phyloP scores from a whole-genome alignment of 1,284 basidiomycete species.

The Rhodotorula sp. region DNA sequence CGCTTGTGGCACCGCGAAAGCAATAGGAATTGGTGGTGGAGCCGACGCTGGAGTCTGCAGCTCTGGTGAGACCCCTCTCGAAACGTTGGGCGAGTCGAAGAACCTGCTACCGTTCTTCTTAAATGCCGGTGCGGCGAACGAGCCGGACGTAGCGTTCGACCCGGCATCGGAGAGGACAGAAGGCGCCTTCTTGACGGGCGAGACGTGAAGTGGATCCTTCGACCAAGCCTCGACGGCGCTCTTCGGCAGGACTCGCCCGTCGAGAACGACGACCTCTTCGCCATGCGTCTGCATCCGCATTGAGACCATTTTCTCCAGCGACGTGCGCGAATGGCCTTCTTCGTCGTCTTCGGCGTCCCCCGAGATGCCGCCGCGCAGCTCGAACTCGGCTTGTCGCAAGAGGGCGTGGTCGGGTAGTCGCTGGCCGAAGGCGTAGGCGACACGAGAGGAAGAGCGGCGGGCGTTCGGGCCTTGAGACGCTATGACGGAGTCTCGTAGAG shows the following conservation, averaged over 20 bases:
- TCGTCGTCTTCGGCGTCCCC: constrained; percentile 1
- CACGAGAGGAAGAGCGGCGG: constrained; percentile 23
- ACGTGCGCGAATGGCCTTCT: background rate
- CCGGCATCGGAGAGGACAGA: background rate
- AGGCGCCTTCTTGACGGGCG: background rate
- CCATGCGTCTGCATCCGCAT: constrained; percentile 9
- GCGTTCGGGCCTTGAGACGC: background rate
- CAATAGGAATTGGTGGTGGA: no score
- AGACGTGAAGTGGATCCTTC: background rate
- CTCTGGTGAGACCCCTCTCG: no score
- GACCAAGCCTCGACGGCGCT: constrained; percentile 27
- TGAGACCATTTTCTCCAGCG: constrained; percentile 18
- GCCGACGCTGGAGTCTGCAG: no score
- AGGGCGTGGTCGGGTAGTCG: constrained; percentile 23
- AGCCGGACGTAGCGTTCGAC: background rate
- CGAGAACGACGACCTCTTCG: constrained; percentile 14
- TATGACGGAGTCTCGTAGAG: constrained; percentile 28
- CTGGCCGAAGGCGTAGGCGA: constrained; percentile 35
- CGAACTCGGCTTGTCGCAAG: constrained; percentile 9
- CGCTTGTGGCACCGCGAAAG: no score
- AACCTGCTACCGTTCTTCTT: background rate
- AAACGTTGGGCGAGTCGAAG: no score
- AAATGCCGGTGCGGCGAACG: background rate
- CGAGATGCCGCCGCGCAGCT: constrained; percentile 18
- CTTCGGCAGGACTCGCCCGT: constrained; percentile 22